Evolutionary conservation across 345 rosid species (phyloP), one percentile per base, ranked within the genome.

Genomic region (Sisymbrium altissimum): DNA sequence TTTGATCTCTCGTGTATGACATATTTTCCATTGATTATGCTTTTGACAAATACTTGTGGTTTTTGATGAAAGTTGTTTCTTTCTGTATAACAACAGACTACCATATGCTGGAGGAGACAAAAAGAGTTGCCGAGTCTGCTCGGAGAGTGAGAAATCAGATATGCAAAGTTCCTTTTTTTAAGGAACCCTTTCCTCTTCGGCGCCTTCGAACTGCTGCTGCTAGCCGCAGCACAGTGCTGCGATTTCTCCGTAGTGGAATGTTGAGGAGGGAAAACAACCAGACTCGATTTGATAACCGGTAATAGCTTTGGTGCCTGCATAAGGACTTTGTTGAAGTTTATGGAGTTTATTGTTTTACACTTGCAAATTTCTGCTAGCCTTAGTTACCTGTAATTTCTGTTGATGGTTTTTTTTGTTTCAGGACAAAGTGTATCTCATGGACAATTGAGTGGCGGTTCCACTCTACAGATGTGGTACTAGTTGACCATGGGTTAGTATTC

Each of bases 381-480:
- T n/a, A n/a, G n/a, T n/a, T n/a, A 36, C 62, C 64, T 72, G 41
- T 62, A 15, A 32, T 49, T 38, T 9, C 44, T 75, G 36, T 71
- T 55, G 64, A 21, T 68, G 17, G 25, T 3, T 23, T 69, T 2
- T 25, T 76, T 73, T 80, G 15, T 63, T 67, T 60, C 80, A 91
- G 97, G 87, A 85, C 30, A 57, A 88, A 84, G 53, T 74, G 68
- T 40, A 95, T 92, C 74, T 77, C 83, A 3, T 95, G 99, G 97
- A 95, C 99, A 9, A 79, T 94, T 41, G 97, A 88, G 75, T 94
- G 97, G 99, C 86, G 84, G 63, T 95, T 95, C 79, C 91, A 87
- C 78, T 83, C 90, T 21, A 70, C 89, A 12, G 85, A 83, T 85
- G 86, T 86, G 64, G 83, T 84, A 73, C 50, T 87, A 57, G 33